These are phyloP conservation scores for Ophiostoma ulmi DNA, from an alignment of 2,329 filamentous ascomycete genomes.

Conservation along the genomic window DNA sequence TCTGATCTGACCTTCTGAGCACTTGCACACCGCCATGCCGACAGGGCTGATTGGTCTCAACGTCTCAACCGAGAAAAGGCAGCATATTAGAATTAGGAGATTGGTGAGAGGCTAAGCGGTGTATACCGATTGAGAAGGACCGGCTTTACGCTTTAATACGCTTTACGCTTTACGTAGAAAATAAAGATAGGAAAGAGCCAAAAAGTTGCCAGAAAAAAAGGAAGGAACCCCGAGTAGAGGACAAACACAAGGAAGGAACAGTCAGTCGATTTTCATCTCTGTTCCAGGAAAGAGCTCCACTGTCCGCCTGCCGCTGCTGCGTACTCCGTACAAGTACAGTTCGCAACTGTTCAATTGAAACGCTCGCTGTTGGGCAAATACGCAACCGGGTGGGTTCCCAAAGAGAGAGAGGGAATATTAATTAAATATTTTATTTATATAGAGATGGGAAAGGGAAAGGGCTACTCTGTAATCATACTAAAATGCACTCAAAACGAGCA, in stretches of 20 bases:
- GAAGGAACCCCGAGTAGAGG: not conserved
- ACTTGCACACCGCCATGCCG: constrained; percentile 8
- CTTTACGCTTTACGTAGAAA: too few relatives aligned
- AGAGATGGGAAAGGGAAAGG: not conserved
- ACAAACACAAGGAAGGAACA: not conserved
- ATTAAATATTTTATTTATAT: not conserved
- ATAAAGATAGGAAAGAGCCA: not conserved
- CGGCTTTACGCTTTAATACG: not conserved
- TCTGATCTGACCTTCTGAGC: not conserved
- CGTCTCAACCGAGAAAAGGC: not conserved
- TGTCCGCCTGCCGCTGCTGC: constrained; percentile 3
- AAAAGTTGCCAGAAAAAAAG: not conserved
- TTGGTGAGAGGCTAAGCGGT: not conserved
- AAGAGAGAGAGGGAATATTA: not conserved
- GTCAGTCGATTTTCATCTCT: not conserved
- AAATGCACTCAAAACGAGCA: not conserved
- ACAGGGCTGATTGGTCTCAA: not conserved
- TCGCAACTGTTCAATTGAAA: constrained; percentile 21
- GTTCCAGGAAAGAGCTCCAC: constrained; percentile 6
- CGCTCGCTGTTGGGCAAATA: constrained; percentile 19
- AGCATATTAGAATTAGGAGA: not conserved
- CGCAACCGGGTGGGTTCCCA: constrained; percentile 2
- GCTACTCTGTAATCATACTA: not conserved
- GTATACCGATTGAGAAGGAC: not conserved
- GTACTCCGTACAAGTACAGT: not conserved